Percentiles rank a stretch among this genome's conserved stretches.
These are phyloP conservation scores for Didymella keratinophila DNA, from an alignment of 2,329 filamentous ascomycete species.

Conservation along the genomic window DNA sequence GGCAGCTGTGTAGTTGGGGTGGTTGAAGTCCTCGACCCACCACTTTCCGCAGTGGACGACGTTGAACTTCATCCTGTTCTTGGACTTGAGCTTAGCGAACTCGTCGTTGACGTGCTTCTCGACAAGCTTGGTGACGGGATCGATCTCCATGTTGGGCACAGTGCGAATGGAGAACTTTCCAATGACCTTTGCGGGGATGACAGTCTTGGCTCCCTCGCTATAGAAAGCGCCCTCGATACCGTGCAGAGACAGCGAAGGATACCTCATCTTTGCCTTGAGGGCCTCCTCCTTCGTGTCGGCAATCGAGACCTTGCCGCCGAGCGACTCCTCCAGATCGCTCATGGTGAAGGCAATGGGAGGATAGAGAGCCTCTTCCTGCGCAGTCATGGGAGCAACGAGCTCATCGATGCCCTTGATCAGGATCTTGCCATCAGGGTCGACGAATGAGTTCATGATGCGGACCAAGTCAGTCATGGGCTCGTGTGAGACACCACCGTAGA, in stretches of 20 bases:
- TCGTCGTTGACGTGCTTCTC: conserved; percentile 82
- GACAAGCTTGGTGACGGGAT: conserved; percentile 85
- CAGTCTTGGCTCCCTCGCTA: conserved; percentile 92
- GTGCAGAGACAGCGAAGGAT: conserved; percentile 91
- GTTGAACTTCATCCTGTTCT: conserved; percentile 85
- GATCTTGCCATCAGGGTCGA: conserved; percentile 91
- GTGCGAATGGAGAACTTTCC: conserved; percentile 99
- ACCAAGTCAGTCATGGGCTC: conserved; percentile 98
- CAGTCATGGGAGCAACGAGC: conserved; percentile 86
- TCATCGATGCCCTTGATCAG: conserved; percentile 93
- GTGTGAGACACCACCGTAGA: conserved; percentile 94
- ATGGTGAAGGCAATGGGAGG: conserved; percentile 92
- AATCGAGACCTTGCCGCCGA: conserved; percentile 89
- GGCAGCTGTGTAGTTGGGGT: conserved; percentile 98
- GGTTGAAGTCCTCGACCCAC: conserved; percentile 97
- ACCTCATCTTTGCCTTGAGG: conserved; percentile 95
- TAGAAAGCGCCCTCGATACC: conserved; percentile 96
- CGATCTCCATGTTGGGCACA: conserved; percentile 95
- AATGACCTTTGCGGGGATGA: conserved; percentile 96
- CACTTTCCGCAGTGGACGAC: conserved; percentile 94
- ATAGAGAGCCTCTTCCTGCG: conserved; percentile 89
- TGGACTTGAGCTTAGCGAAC: conserved; percentile 86
- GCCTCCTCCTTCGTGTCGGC: conserved; percentile 88
- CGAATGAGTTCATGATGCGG: conserved; percentile 80
- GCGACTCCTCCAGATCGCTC: conserved; percentile 90